Conservation (phyloP, 1,284 basidiomycete species). For the Cryptococcus wingfieldii region DNA sequence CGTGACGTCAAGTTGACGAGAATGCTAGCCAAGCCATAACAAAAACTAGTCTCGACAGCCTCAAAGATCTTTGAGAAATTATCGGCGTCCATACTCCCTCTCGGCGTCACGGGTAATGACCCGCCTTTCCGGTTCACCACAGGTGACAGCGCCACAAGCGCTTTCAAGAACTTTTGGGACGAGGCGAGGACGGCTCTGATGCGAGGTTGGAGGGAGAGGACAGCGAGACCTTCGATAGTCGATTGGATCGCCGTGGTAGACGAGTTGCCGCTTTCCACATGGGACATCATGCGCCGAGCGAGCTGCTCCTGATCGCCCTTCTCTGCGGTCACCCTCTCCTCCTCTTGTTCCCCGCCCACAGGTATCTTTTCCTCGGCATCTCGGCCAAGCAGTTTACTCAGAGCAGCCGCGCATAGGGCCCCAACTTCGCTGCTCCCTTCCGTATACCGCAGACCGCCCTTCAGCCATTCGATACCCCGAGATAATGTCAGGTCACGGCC, state of each 20-base stretch:
- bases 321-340: not conserved
- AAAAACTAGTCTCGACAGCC: conserved; percentile 50
- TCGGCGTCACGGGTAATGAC: conserved; percentile 56
- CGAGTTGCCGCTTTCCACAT: conserved; percentile 48
- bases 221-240: conserved; percentile 66
- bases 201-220: conserved; percentile 63
- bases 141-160: conserved; percentile 56
- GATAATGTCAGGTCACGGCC: conserved; percentile 61
- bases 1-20: conserved; percentile 69
- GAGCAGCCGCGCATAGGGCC: conserved; percentile 64
- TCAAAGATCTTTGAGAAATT: conserved; percentile 17
- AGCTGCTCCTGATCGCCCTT: conserved; percentile 41
- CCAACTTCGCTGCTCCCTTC: conserved; percentile 48
- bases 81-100: conserved; percentile 25
- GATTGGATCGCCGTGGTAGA: conserved; percentile 1
- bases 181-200: conserved; percentile 64
- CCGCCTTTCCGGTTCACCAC: conserved; percentile 21
- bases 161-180: conserved; percentile 57
- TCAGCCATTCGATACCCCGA: conserved; percentile 43
- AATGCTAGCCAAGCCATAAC: conserved; percentile 72
- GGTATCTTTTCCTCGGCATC: conserved; percentile 17
- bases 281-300: conserved; percentile 57
- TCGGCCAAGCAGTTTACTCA: conserved; percentile 65
- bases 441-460: conserved; percentile 45
- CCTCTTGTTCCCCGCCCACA: not conserved